Base-by-base conservation (phyloP, 805 yeast genomes). In the Metschnikowia aberdeeniae region DNA sequence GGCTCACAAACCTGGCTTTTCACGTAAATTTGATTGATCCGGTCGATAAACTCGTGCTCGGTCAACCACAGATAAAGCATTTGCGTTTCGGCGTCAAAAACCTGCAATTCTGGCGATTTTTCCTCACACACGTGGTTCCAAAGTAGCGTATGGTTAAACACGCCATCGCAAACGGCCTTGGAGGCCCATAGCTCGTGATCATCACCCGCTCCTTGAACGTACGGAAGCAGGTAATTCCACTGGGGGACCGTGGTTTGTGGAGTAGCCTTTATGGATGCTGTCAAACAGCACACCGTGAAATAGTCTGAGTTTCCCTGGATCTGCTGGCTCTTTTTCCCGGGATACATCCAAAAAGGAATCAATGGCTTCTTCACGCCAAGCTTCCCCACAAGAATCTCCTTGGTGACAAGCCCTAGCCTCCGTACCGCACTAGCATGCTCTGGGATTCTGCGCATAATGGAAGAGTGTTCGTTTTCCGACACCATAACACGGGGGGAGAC, bases 181-280 rank as follows among this genome's bases (percentile, higher is more conserved):
- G 70, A 59, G 0, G 66, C 65, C 97, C 97, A 89, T 9, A 83
- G 67, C 56, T 89, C 97, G 60, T 89, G 96, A 56, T 90, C 97
- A 62, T 89, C 97, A 0, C 93, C 97, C 0, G 96, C 93, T 1
- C 97, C 97, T 62, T 89, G 97, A 1, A 89, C 86, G 58, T 89
- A 89, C 19, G 60, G 53, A 61, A 66, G 63, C 5, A 35, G 24
- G 28, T 24, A 43, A 17, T 24, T 19, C 55, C 56, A 51, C 3
- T 36, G 41, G 24, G 47, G 47, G 4, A 47, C 46, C 10, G 38
- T 26, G 14, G 40, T 35, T 3, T 47, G 50, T 1, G 53, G 47
- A 1, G 35, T 17, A n/a, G 32, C 27, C 6, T 39, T 46, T 14
- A 32, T 17, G 2, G 57, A 53, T 1, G 58, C 53, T 1, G 57